A percentile compares a stretch with the other conserved stretches of the same genome.
phyloP scores from a whole-genome alignment of 768 basidiomycete genomes.

The Tulasnella sp. region DNA sequence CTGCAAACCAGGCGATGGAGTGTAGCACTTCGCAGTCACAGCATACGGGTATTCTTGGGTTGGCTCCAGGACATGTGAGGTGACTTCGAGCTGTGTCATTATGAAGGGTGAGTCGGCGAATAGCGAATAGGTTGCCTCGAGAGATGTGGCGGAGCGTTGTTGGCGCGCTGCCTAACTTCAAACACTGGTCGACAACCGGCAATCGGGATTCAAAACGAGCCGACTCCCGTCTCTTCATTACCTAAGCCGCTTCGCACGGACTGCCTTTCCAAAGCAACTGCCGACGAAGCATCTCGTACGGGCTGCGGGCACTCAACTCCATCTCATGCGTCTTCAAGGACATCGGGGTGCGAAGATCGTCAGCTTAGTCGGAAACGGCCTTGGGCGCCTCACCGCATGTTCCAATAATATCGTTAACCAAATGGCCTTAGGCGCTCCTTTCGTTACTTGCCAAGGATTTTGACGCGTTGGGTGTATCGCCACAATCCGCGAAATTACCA shows the following conservation, averaged over 20 bases:
- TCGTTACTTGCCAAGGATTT: neutral
- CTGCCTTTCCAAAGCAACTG: neutral
- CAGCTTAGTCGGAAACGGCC: neutral
- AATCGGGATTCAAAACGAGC: neutral
- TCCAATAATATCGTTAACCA: neutral
- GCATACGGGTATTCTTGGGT: slow-evolving; percentile 12
- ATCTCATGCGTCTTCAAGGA: neutral
- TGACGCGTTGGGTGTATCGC: neutral
- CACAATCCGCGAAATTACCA: neutral
- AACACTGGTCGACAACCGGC: neutral
- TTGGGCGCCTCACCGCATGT: neutral
- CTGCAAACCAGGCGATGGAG: neutral
- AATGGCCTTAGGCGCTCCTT: neutral
- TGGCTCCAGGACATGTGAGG: slow-evolving; percentile 9
- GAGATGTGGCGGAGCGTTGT: neutral
- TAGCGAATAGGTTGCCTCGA: neutral
- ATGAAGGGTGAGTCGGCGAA: neutral
- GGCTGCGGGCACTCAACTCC: neutral
- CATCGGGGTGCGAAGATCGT: neutral
- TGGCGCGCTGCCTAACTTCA: neutral
- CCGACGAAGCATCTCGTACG: neutral
- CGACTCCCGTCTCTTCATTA: neutral
- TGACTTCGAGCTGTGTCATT: neutral
- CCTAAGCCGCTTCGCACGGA: neutral
- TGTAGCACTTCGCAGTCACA: slow-evolving; percentile 24